Base-by-base conservation (phyloP, 805 yeast species). In the Lipomyces sp. region DNA sequence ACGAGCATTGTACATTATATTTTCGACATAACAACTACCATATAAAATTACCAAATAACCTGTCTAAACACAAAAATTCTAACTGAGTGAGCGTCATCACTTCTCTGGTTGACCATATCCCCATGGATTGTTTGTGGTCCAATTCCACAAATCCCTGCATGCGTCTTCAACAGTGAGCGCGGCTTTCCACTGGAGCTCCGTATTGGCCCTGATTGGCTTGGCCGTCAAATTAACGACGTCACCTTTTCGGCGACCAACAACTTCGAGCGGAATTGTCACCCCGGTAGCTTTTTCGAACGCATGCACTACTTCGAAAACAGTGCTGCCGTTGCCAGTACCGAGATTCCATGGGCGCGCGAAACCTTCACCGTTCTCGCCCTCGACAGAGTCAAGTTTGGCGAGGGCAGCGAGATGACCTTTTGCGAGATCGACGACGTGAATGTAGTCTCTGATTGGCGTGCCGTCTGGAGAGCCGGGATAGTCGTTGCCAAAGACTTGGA, bases 391-490 rank as follows among this genome's bases (percentile, higher is more conserved):
- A 60, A 90, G 80, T 75, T 87, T 86, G 57, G 83, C 78, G 71
- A 90, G 79, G 2, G 94, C 92, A 35, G 92, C 85, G 64, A 89
- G 79, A 72, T 90, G 95, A 59, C 94, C 96, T 72, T 81, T 80
- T 7, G 94, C 92, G 66, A 90, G 83, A 75, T 90, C 96, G 64
- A 88, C 85, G 15, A 90, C 94, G 72, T 90, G 94, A 64, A 90
- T 85, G 73, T 90, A 90, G 76, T 90, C 96, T 71, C 95, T 82
- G 53, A 60, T 64, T 51, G 34, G 54, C 34, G 54, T 51, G 32
- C 54, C 94, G 77, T 89, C 94, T 66, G 85, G 84, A 53, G 89
- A 83, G 45, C 59, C 68, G 57, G 83, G 82, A 72, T 88, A 90
- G 78, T 89, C 92, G 74, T 83, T 80, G 62, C 95, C 95, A 73